Evolutionary conservation across 2,329 filamentous ascomycete genomes (phyloP), one percentile per base, ranked within the genome.

Genomic region (Aspergillus tubingensis): DNA sequence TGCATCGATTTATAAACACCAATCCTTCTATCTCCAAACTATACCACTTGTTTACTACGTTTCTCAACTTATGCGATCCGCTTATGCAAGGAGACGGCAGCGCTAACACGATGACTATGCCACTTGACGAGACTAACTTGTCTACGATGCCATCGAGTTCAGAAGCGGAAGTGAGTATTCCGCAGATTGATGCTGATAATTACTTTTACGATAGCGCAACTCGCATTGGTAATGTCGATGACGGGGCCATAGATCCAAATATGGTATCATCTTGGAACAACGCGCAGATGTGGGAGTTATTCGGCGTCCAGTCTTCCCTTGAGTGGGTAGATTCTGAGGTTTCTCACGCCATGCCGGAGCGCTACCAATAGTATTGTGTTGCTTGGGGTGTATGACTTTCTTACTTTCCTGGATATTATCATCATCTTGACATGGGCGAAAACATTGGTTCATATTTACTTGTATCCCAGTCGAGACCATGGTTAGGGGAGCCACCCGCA

Each of bases 311-410:
- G 51, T 19, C 51, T 6, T 54, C 51, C 21, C 19, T 54, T 17
- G 51, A 54, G 23, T 54, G 51, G 51, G 51, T 54, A 32, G 21
- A 54, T 10, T 43, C 36, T 21, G 49, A 30, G 27, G 27, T 30
- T 30, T 30, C 27, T 30, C 27, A 30, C 2, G 27, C 8, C 27
- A 30, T 30, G 8, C 27, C 27, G 27, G 27, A 30, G 1, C 23
- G 23, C 23, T 30, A 30, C 8, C 8, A 10, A 30, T 30, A 30
- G 27, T 10, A 8, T 10, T 10, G 3, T 8, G 8, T 2, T 8
- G 2, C 27, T 10, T 30, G 8, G 8, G 10, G 8, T 30, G 8
- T 1, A 30, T 30, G 27, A 3, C 27, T 4, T 8, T 4, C 4
- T 10, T 30, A 30, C 27, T 4, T 30, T 30, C 27, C 27, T 30